These are phyloP conservation scores for Hibiscus trionum DNA, from an alignment of 345 rosid species.

Conservation along the genomic window DNA sequence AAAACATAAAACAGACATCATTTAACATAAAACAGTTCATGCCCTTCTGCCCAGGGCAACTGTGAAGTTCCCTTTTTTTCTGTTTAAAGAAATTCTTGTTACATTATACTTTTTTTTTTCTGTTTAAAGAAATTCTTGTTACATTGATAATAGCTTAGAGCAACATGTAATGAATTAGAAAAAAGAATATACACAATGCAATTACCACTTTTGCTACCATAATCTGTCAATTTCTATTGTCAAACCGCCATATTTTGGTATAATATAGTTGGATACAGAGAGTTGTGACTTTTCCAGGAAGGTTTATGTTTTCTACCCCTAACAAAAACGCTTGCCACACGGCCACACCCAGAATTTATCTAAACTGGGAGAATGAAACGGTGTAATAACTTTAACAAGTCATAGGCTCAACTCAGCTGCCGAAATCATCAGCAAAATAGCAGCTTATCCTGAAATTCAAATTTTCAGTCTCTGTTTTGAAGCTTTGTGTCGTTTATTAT, in stretches of 20 bases:
- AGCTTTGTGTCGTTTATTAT: neutral
- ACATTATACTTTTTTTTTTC: no score
- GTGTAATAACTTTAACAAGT: neutral
- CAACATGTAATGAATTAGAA: no score
- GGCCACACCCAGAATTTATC: neutral
- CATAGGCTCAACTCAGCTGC: neutral
- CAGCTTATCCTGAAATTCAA: neutral
- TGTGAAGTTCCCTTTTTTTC: no score
- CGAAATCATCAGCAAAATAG: neutral
- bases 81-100: no score
- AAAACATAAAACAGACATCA: no score
- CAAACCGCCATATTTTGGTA: neutral
- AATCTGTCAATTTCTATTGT: neutral
- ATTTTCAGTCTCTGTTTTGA: constrained; percentile 1
- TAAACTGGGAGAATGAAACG: neutral
- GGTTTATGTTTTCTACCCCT: neutral
- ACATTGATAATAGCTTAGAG: no score
- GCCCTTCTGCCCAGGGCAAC: no score
- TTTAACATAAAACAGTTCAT: no score
- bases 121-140: no score
- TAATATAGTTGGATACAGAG: neutral
- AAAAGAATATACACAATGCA: no score
- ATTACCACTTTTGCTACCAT: no score
- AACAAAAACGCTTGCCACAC: neutral
- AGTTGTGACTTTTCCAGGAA: neutral